Conservation (phyloP, 176 grass and related monocot genomes). For the Aechmea fasciata region DNA sequence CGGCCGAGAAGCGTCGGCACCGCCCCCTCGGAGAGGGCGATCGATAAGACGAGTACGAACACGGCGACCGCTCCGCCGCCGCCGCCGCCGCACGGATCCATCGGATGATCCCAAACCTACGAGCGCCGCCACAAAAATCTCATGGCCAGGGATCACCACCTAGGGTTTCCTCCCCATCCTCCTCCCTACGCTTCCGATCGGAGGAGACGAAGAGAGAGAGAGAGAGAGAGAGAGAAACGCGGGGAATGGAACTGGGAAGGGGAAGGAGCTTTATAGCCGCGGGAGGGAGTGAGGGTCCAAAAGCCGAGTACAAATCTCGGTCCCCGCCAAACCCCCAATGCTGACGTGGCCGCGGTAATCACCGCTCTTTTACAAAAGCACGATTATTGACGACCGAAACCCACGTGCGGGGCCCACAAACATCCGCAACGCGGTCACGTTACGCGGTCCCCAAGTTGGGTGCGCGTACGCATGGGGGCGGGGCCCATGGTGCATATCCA, state of each 20-base stretch:
- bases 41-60: not conserved
- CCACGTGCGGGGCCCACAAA: constrained; percentile 11
- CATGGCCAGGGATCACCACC: not conserved
- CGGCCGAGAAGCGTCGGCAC: not conserved
- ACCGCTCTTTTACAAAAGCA: not conserved
- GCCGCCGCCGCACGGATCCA: constrained; percentile 1
- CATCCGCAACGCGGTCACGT: not conserved
- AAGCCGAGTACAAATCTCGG: not conserved
- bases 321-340: not conserved
- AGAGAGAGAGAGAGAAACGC: constrained; percentile 5
- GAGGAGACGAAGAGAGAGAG: not conserved
- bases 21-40: not conserved
- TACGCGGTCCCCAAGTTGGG: not conserved
- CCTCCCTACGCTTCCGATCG: not conserved
- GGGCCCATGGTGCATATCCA: constrained; percentile 9
- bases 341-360: not conserved
- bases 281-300: constrained; percentile 13
- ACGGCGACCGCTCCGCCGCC: constrained; percentile 18
- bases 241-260: not conserved
- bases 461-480: constrained; percentile 14
- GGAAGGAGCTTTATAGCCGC: not conserved
- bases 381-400: not conserved
- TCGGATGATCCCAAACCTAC: not conserved
- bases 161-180: constrained; percentile 16
- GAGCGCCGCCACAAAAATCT: not conserved